Evolutionary conservation across 2,329 filamentous ascomycete species (phyloP).

Genomic region (Epichloe uncinata): DNA sequence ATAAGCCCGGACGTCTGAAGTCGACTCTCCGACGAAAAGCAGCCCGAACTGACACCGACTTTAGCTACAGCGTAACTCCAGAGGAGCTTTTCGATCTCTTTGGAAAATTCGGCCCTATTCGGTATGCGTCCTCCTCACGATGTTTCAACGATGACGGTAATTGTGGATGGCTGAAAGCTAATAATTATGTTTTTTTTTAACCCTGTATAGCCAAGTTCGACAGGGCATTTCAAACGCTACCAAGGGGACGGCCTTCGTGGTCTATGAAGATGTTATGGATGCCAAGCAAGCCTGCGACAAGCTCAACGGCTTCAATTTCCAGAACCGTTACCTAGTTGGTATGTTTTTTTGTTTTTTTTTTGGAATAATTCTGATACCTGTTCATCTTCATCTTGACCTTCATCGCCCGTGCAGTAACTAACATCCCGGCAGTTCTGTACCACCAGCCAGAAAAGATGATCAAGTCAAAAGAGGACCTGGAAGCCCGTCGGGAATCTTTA

Average conservation of each 20-base stretch:
- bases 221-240: conserved; percentile 95
- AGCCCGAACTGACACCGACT: conserved; percentile 12
- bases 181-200: conserved; percentile 5
- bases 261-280: conserved; percentile 99
- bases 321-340: conserved; percentile 98
- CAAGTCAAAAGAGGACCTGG: conserved; percentile 86
- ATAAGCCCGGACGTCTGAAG: neutral
- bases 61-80: conserved; percentile 94
- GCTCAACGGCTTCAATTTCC: conserved; percentile 99
- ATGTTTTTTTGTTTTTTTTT: conserved; percentile 28
- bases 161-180: conserved; percentile 1
- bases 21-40: neutral
- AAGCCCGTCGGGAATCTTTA: conserved; percentile 90
- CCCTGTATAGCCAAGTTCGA: conserved; percentile 69
- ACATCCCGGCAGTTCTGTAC: conserved; percentile 37
- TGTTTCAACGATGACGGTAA: neutral
- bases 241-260: conserved; percentile 96
- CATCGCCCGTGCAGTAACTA: neutral
- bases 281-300: conserved; percentile 98
- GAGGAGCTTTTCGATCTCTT: conserved; percentile 98
- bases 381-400: conserved; percentile 1
- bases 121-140: conserved; percentile 42
- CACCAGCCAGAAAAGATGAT: conserved; percentile 55
- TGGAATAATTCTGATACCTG: neutral
- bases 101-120: conserved; percentile 90